These are phyloP conservation scores for Przewalskia tangutica DNA, from an alignment of 257 asterid species.

Conservation along the genomic window DNA sequence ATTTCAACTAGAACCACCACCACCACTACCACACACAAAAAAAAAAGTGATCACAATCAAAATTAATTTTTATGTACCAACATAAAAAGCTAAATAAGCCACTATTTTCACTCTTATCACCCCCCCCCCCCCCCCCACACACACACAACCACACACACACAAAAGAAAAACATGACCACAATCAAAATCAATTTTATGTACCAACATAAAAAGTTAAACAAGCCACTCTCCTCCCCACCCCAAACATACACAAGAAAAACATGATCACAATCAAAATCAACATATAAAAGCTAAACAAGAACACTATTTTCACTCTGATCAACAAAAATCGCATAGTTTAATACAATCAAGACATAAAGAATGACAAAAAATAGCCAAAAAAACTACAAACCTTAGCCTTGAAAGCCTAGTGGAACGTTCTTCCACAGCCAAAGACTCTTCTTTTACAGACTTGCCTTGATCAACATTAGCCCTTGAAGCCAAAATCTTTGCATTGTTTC, in stretches of 20 bases:
- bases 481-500: constrained; percentile 63
- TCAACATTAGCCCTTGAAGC: constrained; percentile 57
- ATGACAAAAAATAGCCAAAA: not conserved
- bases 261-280: too few species aligned
- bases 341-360: not conserved
- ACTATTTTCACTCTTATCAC: not conserved
- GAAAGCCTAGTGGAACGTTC: constrained; percentile 65
- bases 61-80: not conserved
- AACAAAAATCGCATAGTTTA: not conserved
- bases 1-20: too few species aligned
- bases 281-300: not conserved
- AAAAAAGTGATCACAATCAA: not conserved
- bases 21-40: not conserved
- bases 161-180: too few species aligned
- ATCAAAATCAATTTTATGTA: not conserved
- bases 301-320: not conserved
- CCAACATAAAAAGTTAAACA: not conserved
- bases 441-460: constrained; percentile 49
- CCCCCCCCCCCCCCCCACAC: too few species aligned
- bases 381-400: constrained; percentile 51
- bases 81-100: not conserved
- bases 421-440: constrained; percentile 79
- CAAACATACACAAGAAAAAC: too few species aligned
- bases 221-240: not conserved
- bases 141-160: not conserved